These are phyloP conservation scores for Microcyclosporella mali DNA, from an alignment of 2,329 filamentous ascomycete genomes.

Conservation along the genomic window DNA sequence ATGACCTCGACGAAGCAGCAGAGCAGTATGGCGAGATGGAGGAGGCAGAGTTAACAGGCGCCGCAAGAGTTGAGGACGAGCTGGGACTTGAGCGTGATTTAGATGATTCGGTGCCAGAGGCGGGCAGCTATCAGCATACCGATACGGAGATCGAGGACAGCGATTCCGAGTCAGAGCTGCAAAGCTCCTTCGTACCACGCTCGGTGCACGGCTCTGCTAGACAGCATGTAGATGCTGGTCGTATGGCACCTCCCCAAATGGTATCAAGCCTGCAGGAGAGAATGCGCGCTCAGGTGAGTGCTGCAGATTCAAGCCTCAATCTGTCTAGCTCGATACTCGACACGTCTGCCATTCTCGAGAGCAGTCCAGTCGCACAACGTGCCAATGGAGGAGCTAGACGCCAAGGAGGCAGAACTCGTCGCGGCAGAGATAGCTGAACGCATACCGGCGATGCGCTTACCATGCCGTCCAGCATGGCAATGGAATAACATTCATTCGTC, in stretches of 20 bases:
- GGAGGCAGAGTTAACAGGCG: conserved; percentile 43
- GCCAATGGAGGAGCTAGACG: conserved; percentile 11
- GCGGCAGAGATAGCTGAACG: conserved; percentile 3
- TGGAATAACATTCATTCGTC: too few relatives aligned
- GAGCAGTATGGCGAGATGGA: conserved; percentile 38
- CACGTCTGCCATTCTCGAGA: conserved; percentile 28
- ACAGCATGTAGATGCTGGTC: conserved; percentile 6
- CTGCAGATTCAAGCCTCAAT: conserved; percentile 27
- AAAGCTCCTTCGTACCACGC: conserved; percentile 23
- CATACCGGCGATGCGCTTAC: background rate
- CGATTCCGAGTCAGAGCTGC: conserved; percentile 23
- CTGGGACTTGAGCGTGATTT: conserved; percentile 32
- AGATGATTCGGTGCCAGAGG: conserved; percentile 48
- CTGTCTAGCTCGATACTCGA: conserved; percentile 32
- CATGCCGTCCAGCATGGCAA: too few relatives aligned
- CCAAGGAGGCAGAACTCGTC: conserved; percentile 4
- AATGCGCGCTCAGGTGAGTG: conserved; percentile 26
- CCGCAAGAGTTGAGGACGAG: conserved; percentile 44
- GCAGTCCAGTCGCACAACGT: conserved; percentile 31
- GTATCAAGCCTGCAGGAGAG: conserved; percentile 23
- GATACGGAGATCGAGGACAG: conserved; percentile 47
- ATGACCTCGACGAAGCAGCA: conserved; percentile 34
- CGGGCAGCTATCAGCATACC: conserved; percentile 50
- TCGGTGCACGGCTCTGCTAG: conserved; percentile 14
- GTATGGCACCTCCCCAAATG: conserved; percentile 6